Evolutionary conservation across 345 rosid genomes (phyloP).

Genomic region (Eucalyptus sideroxylon): DNA sequence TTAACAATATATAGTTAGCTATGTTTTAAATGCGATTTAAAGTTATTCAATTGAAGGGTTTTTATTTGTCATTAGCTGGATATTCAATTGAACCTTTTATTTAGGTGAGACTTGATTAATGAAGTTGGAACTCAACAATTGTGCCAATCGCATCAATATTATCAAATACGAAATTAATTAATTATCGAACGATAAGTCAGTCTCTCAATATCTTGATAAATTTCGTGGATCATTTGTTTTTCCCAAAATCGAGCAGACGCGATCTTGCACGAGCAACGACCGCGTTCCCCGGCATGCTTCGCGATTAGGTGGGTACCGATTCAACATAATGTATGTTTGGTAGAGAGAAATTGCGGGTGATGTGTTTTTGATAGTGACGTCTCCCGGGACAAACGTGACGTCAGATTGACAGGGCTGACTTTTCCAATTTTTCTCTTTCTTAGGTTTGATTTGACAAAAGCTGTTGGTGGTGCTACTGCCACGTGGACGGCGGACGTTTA

Average conservation of each 20-base stretch:
- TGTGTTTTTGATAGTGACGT: background rate
- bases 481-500: background rate
- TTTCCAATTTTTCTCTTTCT: background rate
- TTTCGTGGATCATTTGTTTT: background rate
- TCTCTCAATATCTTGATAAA: fast-evolving
- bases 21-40: background rate
- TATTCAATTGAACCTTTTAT: background rate
- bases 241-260: background rate
- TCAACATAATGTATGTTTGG: background rate
- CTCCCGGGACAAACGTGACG: background rate
- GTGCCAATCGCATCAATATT: fast-evolving
- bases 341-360: background rate
- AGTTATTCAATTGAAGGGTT: background rate
- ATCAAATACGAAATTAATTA: fast-evolving
- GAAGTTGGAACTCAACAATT: fast-evolving
- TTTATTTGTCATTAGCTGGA: background rate
- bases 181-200: fast-evolving
- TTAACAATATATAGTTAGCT: background rate
- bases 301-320: background rate
- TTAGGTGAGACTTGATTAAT: background rate
- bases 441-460: background rate
- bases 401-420: background rate
- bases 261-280: background rate
- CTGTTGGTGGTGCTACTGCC: background rate
- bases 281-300: background rate